These are phyloP conservation scores for Mycena vitilis DNA, from an alignment of 768 basidiomycete genomes.

Conservation along the genomic window DNA sequence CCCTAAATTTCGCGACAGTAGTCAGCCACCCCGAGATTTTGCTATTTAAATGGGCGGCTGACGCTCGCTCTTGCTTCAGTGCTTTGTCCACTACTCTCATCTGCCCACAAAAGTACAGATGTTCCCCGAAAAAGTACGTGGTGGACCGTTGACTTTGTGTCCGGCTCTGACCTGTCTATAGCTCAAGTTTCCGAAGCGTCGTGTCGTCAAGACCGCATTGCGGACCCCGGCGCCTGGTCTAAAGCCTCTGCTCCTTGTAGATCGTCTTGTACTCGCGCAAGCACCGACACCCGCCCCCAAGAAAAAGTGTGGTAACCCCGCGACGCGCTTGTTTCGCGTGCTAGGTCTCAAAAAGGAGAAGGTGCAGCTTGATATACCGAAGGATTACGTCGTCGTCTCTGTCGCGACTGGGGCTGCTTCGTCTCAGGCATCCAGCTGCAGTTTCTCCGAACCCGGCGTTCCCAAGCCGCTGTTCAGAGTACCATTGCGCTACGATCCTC, in stretches of 20 bases:
- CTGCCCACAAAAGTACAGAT: too few species aligned
- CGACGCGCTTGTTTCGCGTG: neutral
- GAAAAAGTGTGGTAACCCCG: neutral
- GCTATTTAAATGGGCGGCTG: too few species aligned
- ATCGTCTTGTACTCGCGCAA: neutral
- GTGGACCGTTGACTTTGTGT: too few species aligned
- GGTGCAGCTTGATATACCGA: neutral
- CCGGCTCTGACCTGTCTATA: neutral
- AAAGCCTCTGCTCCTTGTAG: neutral
- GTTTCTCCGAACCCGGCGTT: too few species aligned
- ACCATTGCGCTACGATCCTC: too few species aligned
- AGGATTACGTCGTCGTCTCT: neutral
- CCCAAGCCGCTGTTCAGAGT: too few species aligned
- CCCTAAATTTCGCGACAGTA: too few species aligned
- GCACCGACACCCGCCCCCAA: neutral
- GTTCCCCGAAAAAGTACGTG: too few species aligned
- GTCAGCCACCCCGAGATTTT: too few species aligned
- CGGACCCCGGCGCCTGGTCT: neutral
- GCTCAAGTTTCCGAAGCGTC: neutral
- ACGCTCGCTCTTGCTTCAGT: too few species aligned
- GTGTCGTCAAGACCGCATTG: neutral
- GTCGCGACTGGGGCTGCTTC: neutral
- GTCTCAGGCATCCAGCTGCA: too few species aligned
- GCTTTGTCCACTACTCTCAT: too few species aligned
- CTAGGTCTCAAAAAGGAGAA: conserved; percentile 2